Evolutionary conservation across 2,329 filamentous ascomycete genomes (phyloP).

Genomic region (Neospermospora avenae): DNA sequence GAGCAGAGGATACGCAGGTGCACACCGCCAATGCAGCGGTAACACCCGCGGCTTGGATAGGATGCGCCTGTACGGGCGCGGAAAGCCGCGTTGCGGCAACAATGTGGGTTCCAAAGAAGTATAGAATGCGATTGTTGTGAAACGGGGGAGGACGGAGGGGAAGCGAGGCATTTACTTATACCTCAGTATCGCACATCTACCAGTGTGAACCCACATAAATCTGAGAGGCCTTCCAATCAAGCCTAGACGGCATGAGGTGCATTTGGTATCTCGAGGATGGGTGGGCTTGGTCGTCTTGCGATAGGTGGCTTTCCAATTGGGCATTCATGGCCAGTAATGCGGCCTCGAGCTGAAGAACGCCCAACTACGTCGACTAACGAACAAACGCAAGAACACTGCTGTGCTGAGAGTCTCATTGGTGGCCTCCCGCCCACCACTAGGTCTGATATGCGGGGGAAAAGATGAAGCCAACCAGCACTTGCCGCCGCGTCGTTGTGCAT

Average conservation of each 20-base stretch:
- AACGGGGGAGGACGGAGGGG: neutral
- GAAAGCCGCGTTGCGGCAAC: slow-evolving; percentile 12
- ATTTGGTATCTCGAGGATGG: neutral
- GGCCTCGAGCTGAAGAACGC: neutral
- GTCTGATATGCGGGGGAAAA: neutral
- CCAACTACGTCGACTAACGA: neutral
- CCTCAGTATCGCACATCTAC: neutral
- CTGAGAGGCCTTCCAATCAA: slow-evolving; percentile 6
- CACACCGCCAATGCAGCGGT: slow-evolving; percentile 17
- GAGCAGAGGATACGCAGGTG: slow-evolving; percentile 10
- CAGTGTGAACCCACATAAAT: neutral
- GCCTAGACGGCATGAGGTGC: neutral
- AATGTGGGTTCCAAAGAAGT: neutral
- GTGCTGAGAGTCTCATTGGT: neutral
- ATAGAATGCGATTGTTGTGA: neutral
- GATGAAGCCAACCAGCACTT: neutral
- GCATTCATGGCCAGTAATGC: neutral
- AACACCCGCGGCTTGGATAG: slow-evolving; percentile 11
- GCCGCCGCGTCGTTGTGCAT: neutral
- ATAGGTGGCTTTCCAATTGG: slow-evolving; percentile 7
- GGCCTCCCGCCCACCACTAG: neutral
- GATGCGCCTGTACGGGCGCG: slow-evolving; percentile 13
- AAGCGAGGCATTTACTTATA: slow-evolving; percentile 8
- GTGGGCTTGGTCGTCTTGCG: neutral
- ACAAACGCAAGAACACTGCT: neutral